These are phyloP conservation scores for Starmera caribaea DNA, from an alignment of 805 yeast genomes.

Conservation along the genomic window DNA sequence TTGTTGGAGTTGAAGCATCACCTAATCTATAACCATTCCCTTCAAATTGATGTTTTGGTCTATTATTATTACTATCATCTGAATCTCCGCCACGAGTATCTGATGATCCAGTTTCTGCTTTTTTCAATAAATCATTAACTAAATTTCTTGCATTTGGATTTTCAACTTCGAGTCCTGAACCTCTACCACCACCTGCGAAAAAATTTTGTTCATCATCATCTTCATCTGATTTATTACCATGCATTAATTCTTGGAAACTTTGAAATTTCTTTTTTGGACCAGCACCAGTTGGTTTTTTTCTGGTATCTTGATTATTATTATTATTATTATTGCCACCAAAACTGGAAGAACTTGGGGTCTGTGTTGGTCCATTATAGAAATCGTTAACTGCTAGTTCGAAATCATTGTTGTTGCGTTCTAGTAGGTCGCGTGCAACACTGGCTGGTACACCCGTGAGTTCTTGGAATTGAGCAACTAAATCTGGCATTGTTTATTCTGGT, in stretches of 20 bases:
- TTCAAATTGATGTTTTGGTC: conserved; percentile 16
- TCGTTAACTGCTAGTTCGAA: conserved; percentile 23
- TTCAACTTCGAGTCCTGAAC: conserved; percentile 71
- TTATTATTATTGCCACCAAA: not conserved
- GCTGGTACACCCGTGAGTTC: conserved; percentile 4
- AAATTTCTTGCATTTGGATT: conserved; percentile 42
- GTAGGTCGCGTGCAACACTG: conserved; percentile 11
- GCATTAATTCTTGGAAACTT: conserved; percentile 28
- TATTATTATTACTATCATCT: conserved; percentile 27
- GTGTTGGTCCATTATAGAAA: conserved; percentile 18
- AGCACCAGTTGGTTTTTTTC: not conserved
- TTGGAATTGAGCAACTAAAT: not conserved
- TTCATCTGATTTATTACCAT: conserved; percentile 32
- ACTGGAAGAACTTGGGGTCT: not conserved
- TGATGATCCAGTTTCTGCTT: conserved; percentile 56
- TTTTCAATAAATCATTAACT: conserved; percentile 50
- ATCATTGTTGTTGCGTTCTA: conserved; percentile 20
- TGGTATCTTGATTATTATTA: conserved; percentile 2
- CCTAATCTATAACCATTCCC: conserved; percentile 36
- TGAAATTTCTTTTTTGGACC: conserved; percentile 15
- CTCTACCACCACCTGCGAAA: conserved; percentile 60
- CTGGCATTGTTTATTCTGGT: not conserved
- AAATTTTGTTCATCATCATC: conserved; percentile 51
- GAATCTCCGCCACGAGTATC: conserved; percentile 19
- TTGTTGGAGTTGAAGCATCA: conserved; percentile 21